A percentile compares a stretch with the other conserved stretches of the same genome.
phyloP scores from a whole-genome alignment of 2,329 filamentous ascomycete species.

The Sodiomyces alkalinus region DNA sequence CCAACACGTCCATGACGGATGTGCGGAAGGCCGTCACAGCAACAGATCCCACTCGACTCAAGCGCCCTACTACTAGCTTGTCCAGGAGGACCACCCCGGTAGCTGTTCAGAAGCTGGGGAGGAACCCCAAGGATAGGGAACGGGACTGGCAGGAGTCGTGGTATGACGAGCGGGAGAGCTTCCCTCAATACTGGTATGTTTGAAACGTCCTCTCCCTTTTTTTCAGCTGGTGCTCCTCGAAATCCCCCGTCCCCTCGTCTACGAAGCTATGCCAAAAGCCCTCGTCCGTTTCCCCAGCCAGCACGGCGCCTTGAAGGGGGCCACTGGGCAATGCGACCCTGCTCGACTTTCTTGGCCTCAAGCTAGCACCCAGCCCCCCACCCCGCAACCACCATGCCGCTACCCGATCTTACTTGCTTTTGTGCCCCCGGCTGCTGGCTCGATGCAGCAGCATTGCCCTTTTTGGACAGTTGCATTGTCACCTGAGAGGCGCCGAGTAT shows the following conservation, averaged over 20 bases:
- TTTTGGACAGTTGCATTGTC: constrained; percentile 15
- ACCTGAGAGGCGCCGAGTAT: too few relatives aligned
- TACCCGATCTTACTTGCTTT: constrained; percentile 1
- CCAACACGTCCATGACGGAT: constrained; percentile 38
- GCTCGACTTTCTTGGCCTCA: too few relatives aligned
- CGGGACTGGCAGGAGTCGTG: constrained; percentile 34
- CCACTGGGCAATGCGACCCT: too few relatives aligned
- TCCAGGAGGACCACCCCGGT: constrained; percentile 26
- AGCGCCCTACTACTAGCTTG: constrained; percentile 26
- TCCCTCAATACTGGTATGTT: constrained; percentile 50
- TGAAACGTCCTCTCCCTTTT: constrained; percentile 5
- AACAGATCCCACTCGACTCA: constrained; percentile 30
- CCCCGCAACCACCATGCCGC: not conserved
- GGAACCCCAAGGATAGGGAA: constrained; percentile 34
- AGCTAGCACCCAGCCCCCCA: constrained; percentile 1
- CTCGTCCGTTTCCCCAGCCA: too few relatives aligned
- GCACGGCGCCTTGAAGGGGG: too few relatives aligned
- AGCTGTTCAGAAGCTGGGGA: constrained; percentile 30
- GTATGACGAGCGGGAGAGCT: constrained; percentile 46
- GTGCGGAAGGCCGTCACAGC: constrained; percentile 33
- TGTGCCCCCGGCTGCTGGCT: constrained; percentile 2
- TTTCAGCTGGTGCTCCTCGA: constrained; percentile 2
- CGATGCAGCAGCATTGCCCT: constrained; percentile 7
- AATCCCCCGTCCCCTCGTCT: constrained; percentile 3
- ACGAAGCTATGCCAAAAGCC: not conserved